These are phyloP conservation scores for Boletus sp. DNA, from an alignment of 768 basidiomycete genomes.

Conservation along the genomic window DNA sequence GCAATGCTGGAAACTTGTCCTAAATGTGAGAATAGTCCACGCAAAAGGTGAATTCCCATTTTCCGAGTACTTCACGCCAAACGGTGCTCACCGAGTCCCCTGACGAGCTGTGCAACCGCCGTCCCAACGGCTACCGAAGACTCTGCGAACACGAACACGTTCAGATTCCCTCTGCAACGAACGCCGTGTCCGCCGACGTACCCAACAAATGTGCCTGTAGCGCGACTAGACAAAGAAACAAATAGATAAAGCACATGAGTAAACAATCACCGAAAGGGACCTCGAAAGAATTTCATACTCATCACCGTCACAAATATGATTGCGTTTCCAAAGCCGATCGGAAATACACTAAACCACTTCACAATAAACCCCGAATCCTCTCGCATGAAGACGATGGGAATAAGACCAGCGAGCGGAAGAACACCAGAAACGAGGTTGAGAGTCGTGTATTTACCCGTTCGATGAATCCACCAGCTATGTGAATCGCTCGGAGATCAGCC, in stretches of 20 bases:
- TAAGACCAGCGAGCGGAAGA: constrained; percentile 8
- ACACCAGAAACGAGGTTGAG: constrained; percentile 11
- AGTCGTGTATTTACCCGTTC: constrained; percentile 9
- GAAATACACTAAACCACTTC: constrained; percentile 17
- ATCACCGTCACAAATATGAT: constrained; percentile 12
- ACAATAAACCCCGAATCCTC: constrained; percentile 5
- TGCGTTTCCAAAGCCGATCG: constrained; percentile 15
- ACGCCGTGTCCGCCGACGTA: background rate
- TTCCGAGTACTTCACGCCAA: background rate
- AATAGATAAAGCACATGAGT: background rate
- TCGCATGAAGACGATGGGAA: constrained; percentile 8
- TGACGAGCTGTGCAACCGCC: constrained; percentile 8
- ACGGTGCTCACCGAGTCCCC: constrained; percentile 5
- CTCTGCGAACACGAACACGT: background rate
- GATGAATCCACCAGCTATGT: constrained; percentile 8
- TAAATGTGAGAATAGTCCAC: background rate
- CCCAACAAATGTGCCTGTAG: constrained; percentile 10
- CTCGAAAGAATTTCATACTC: background rate
- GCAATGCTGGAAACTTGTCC: constrained; percentile 14
- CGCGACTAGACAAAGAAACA: constrained; percentile 5
- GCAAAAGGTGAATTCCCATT: background rate
- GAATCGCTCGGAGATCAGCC: background rate
- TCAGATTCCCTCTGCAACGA: background rate
- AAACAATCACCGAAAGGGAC: background rate
- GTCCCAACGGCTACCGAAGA: background rate